Evolutionary conservation across 129 eudicot genomes (phyloP).

Genomic region (Dittrichia graveolens): DNA sequence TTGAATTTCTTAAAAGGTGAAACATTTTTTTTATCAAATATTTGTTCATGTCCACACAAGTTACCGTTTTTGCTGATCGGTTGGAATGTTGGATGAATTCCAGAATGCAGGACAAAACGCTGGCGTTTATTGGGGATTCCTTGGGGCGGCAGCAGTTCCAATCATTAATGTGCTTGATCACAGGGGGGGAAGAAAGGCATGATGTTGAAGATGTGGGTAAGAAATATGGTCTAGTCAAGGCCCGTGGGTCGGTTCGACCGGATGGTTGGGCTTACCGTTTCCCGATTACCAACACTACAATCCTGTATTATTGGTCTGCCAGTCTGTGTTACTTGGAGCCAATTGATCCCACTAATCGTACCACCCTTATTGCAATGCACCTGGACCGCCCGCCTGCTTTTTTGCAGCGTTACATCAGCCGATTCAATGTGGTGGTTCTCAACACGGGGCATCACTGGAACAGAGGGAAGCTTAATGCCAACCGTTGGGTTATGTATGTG

Average conservation of each 20-base stretch:
- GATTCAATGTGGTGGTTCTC: slow-evolving; percentile 66
- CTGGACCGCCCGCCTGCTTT: slow-evolving; percentile 85
- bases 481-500: slow-evolving; percentile 82
- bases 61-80: slow-evolving; percentile 25
- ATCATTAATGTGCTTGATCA: slow-evolving; percentile 88
- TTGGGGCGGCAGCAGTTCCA: slow-evolving; percentile 92
- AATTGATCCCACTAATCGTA: slow-evolving; percentile 40
- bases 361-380: slow-evolving; percentile 69
- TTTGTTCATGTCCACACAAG: slow-evolving; percentile 4
- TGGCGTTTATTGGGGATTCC: slow-evolving; percentile 92
- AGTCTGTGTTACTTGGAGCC: slow-evolving; percentile 77
- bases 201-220: slow-evolving; percentile 76
- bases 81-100: slow-evolving; percentile 18
- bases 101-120: slow-evolving; percentile 88
- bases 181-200: slow-evolving; percentile 67
- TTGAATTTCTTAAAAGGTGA: slow-evolving; percentile 65
- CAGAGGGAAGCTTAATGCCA: slow-evolving; percentile 76
- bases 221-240: slow-evolving; percentile 71
- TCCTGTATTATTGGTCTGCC: slow-evolving; percentile 93
- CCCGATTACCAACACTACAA: slow-evolving; percentile 70
- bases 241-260: slow-evolving; percentile 64
- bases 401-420: slow-evolving; percentile 50
- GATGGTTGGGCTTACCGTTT: slow-evolving; percentile 93
- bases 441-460: slow-evolving; percentile 99
- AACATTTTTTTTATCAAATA: neutral